Conservation (phyloP, 1,139 yeast species). For the Zygoascus hellenicus region DNA sequence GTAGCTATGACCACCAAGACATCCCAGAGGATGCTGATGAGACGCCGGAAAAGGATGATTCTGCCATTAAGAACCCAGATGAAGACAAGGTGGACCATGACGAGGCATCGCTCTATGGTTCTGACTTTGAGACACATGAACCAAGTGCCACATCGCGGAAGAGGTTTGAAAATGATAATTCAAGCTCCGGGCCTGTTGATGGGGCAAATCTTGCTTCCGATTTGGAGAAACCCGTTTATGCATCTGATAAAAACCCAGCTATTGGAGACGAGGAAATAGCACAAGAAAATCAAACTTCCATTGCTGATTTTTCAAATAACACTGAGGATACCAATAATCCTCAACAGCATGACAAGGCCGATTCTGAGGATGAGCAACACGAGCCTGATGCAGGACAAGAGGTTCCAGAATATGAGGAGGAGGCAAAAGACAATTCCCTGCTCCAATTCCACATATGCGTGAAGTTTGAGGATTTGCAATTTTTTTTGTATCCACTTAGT, state of each 20-base stretch:
- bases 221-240: neutral
- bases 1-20: neutral
- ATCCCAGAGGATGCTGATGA: neutral
- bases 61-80: neutral
- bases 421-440: neutral
- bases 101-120: too few species aligned
- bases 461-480: slow-evolving; percentile 2
- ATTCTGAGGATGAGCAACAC: too few species aligned
- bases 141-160: too few species aligned
- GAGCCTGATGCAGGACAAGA: too few species aligned
- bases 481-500: neutral
- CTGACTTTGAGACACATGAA: too few species aligned
- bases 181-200: too few species aligned
- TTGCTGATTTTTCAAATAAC: too few species aligned
- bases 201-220: neutral
- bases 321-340: too few species aligned
- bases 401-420: too few species aligned
- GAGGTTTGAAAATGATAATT: too few species aligned
- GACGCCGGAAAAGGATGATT: neutral
- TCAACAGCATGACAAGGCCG: too few species aligned
- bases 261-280: neutral
- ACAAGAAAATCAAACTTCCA: neutral
- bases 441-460: slow-evolving; percentile 1
- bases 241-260: neutral
- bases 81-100: neutral